phyloP scores from a whole-genome alignment of 2,329 filamentous ascomycete species.

The Ceratocystiopsis minuta region DNA sequence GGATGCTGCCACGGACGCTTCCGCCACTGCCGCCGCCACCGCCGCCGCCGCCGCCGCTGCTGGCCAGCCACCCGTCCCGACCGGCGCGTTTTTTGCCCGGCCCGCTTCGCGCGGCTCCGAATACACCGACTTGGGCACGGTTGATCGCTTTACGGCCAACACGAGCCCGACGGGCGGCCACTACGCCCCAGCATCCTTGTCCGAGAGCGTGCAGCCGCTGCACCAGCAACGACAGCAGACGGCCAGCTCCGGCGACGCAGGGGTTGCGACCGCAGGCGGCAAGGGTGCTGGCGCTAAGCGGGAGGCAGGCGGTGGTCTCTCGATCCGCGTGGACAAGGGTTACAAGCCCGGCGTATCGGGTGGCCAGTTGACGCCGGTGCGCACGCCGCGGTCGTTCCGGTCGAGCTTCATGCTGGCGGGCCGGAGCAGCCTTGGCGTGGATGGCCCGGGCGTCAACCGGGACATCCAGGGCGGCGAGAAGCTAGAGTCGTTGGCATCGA shows the following conservation, averaged over 20 bases:
- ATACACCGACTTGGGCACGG: conserved; percentile 54
- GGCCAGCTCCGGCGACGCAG: not conserved
- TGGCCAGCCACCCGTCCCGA: conserved; percentile 17
- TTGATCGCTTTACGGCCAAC: conserved; percentile 54
- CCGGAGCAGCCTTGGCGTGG: conserved; percentile 28
- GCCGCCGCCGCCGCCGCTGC: conserved; percentile 14
- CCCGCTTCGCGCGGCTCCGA: conserved; percentile 67
- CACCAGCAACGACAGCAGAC: conserved; percentile 27
- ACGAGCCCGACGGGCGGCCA: conserved; percentile 51
- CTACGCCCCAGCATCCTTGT: conserved; percentile 40
- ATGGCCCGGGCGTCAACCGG: conserved; percentile 30
- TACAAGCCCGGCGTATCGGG: conserved; percentile 27
- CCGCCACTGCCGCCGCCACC: not conserved
- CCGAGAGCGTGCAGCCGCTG: conserved; percentile 65
- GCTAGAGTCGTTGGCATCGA: conserved; percentile 63
- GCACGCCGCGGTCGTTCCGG: conserved; percentile 58
- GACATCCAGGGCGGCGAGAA: conserved; percentile 57
- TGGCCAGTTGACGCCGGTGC: conserved; percentile 40
- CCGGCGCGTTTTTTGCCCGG: conserved; percentile 23
- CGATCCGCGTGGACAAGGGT: conserved; percentile 40
- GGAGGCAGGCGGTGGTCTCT: conserved; percentile 20
- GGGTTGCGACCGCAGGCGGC: not conserved
- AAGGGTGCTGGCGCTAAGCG: not conserved
- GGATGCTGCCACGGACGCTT: not conserved
- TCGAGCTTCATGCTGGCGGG: conserved; percentile 53